Percentiles rank a stretch among this genome's conserved stretches.
phyloP scores from a whole-genome alignment of 2,329 filamentous ascomycete genomes.

The Aphanoascus verrucosus region DNA sequence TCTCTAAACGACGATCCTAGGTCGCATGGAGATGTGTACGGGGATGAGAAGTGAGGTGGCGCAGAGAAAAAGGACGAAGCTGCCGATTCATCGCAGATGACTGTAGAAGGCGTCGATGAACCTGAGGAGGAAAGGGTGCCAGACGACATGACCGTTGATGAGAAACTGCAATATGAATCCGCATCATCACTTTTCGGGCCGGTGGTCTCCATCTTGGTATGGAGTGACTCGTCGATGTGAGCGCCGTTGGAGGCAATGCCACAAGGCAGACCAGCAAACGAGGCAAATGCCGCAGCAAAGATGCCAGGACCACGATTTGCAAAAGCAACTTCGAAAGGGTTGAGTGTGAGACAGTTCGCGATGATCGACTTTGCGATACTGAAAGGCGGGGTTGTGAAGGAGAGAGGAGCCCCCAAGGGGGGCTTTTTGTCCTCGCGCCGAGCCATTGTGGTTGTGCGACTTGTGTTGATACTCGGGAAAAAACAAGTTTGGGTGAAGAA shows the following conservation, averaged over 20 bases:
- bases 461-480: not conserved
- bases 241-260: not conserved
- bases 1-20: not conserved
- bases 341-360: conserved; percentile 1
- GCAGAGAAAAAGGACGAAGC: conserved; percentile 4
- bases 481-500: not conserved
- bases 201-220: not conserved
- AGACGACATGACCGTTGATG: not conserved
- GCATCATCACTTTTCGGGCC: not conserved
- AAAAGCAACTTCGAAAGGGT: not conserved
- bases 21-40: conserved; percentile 1
- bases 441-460: not conserved
- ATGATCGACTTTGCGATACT: conserved; percentile 7
- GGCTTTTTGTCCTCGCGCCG: not conserved
- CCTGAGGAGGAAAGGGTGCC: not conserved
- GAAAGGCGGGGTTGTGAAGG: not conserved
- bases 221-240: not conserved
- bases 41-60: not conserved
- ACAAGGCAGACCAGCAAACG: not conserved
- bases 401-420: not conserved
- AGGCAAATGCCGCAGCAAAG: conserved; percentile 5
- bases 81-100: not conserved
- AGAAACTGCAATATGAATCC: conserved; percentile 6
- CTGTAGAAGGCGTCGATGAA: conserved; percentile 7
- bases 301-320: conserved; percentile 6